Conservation (phyloP, 352 stramenopile species). For the Phytophthora agathidicida region DNA sequence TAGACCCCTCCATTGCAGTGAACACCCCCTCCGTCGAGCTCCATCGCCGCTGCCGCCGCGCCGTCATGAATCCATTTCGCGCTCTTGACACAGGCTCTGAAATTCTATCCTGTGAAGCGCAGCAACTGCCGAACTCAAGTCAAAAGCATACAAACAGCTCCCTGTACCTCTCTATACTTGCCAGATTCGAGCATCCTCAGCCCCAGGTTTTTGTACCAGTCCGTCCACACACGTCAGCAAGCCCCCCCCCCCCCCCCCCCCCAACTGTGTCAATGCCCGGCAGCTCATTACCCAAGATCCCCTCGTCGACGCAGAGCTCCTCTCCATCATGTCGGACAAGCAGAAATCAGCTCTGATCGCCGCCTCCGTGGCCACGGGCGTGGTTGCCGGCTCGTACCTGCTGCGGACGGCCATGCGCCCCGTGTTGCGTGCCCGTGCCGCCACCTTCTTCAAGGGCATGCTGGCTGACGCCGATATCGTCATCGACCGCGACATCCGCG, state of each 20-base stretch:
- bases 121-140: slow-evolving; percentile 13
- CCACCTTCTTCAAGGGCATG: slow-evolving; percentile 86
- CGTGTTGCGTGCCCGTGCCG: slow-evolving; percentile 65
- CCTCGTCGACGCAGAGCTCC: slow-evolving; percentile 17
- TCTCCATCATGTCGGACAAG: slow-evolving; percentile 48
- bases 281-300: slow-evolving; percentile 35
- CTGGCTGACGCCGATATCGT: slow-evolving; percentile 82
- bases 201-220: slow-evolving; percentile 32
- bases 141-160: slow-evolving; percentile 19
- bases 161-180: slow-evolving; percentile 17
- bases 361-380: slow-evolving; percentile 61
- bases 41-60: not conserved
- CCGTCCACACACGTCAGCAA: slow-evolving; percentile 22
- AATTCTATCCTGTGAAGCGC: not conserved
- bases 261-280: slow-evolving; percentile 18
- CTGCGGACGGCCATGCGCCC: slow-evolving; percentile 72
- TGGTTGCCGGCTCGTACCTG: slow-evolving; percentile 73
- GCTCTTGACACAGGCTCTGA: slow-evolving; percentile 10
- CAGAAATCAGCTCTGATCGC: slow-evolving; percentile 78
- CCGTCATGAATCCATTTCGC: slow-evolving; percentile 37
- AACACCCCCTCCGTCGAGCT: too few relatives aligned
- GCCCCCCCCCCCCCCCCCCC: not conserved
- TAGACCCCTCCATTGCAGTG: too few relatives aligned
- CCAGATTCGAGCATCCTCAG: not conserved
- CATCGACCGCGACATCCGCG: slow-evolving; percentile 78